Evolutionary conservation across 225 moss, liverwort and hornwort species (phyloP).

Genomic region (Pseudisothecium myosuroides): DNA sequence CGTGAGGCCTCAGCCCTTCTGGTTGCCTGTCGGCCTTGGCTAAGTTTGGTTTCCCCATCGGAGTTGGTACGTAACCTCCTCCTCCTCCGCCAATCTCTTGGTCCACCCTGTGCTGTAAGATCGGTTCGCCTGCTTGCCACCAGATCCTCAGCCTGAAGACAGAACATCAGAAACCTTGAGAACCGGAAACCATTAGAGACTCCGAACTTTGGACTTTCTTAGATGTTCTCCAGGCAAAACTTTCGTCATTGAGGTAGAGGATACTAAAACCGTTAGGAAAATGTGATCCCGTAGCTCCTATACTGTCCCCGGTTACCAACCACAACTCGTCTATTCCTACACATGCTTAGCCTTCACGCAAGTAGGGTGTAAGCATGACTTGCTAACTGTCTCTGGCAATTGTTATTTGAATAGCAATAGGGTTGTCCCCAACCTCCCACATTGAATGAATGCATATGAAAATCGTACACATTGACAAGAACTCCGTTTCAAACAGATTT

Average conservation of each 20-base stretch:
- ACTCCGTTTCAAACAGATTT: not conserved
- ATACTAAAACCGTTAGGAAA: not conserved
- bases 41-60: not conserved
- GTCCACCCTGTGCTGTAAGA: not conserved
- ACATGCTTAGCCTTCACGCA: not conserved
- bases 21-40: conserved; percentile 1
- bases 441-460: not conserved
- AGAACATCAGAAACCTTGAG: not conserved
- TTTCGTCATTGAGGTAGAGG: not conserved
- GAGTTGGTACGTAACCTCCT: not conserved
- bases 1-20: conserved; percentile 9
- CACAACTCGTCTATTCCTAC: not conserved
- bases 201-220: not conserved
- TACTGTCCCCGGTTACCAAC: not conserved
- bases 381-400: not conserved
- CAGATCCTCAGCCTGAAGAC: not conserved
- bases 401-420: not conserved
- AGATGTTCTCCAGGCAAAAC: not conserved
- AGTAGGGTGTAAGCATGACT: not conserved
- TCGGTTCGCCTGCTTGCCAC: conserved; percentile 1
- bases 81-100: conserved; percentile 7
- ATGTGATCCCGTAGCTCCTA: not conserved
- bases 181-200: not conserved
- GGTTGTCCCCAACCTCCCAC: not conserved
- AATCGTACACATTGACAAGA: not conserved